Percentiles rank a stretch among this genome's conserved stretches.
Conservation (phyloP, 2,329 filamentous ascomycete genomes). For the Cercospora zeina region DNA sequence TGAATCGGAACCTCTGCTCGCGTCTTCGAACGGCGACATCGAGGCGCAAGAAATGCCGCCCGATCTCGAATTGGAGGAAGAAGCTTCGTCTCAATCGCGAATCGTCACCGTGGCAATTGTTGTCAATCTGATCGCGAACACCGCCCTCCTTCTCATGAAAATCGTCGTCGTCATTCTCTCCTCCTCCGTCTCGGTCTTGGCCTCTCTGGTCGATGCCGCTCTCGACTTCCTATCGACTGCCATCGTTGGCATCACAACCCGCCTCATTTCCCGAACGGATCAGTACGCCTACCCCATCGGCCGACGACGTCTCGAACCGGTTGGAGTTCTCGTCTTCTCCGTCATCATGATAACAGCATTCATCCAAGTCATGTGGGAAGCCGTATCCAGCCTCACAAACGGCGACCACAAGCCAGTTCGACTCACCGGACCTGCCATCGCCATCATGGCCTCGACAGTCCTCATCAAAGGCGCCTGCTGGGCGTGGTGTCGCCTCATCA, state of each 20-base stretch:
- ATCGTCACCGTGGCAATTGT: constrained; percentile 87
- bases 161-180: constrained; percentile 74
- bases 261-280: constrained; percentile 71
- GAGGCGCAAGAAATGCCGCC: constrained; percentile 58
- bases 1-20: constrained; percentile 44
- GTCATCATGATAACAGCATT: constrained; percentile 86
- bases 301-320: constrained; percentile 71
- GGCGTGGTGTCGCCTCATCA: constrained; percentile 84
- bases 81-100: constrained; percentile 69
- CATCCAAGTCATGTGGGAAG: constrained; percentile 72
- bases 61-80: constrained; percentile 66
- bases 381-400: constrained; percentile 62
- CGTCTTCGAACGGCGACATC: constrained; percentile 10
- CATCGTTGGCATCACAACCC: constrained; percentile 77
- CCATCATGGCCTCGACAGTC: constrained; percentile 79
- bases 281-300: constrained; percentile 78
- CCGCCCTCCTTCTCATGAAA: constrained; percentile 72
- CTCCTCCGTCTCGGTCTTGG: constrained; percentile 77
- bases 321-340: constrained; percentile 78
- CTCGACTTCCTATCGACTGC: constrained; percentile 79
- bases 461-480: constrained; percentile 79
- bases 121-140: constrained; percentile 78
- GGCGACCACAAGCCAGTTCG: constrained; percentile 68
- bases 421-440: constrained; percentile 69
- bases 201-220: constrained; percentile 74